A percentile compares a stretch with the other conserved stretches of the same genome.
Conservation (phyloP, 176 grass and related monocot species). For the Pontederia crassipes region DNA sequence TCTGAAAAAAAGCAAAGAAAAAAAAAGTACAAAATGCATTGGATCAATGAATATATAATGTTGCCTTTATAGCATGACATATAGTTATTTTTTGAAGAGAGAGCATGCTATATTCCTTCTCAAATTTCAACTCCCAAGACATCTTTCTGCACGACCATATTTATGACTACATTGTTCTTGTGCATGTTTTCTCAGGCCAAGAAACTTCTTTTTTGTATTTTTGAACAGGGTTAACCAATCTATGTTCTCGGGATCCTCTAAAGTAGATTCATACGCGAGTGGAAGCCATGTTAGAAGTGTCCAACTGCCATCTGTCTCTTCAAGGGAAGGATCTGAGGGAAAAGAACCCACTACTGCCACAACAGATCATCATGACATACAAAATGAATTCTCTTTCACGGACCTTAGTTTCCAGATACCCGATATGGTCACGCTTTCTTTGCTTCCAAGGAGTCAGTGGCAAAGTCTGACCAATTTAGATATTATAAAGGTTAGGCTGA, state of each 20-base stretch:
- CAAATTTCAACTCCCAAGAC: no score
- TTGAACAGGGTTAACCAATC: conserved; percentile 71
- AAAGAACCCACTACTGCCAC: conserved; percentile 27
- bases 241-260: conserved; percentile 57
- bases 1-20: no score
- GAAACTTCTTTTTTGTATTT: conserved; percentile 15
- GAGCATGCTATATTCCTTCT: no score
- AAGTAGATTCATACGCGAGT: conserved; percentile 60
- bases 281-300: conserved; percentile 56
- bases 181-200: background rate
- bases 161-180: no score
- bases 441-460: conserved; percentile 97
- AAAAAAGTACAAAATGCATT: no score
- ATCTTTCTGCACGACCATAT: no score
- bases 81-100: no score
- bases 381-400: conserved; percentile 25
- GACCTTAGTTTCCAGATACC: conserved; percentile 62
- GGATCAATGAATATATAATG: no score
- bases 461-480: conserved; percentile 94
- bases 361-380: conserved; percentile 29
- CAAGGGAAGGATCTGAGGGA: conserved; percentile 36
- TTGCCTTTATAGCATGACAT: no score
- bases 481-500: conserved; percentile 73
- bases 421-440: conserved; percentile 83
- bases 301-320: conserved; percentile 55